Evolutionary conservation across 345 rosid species (phyloP).

Genomic region (Cardamine chenopodiifolia): DNA sequence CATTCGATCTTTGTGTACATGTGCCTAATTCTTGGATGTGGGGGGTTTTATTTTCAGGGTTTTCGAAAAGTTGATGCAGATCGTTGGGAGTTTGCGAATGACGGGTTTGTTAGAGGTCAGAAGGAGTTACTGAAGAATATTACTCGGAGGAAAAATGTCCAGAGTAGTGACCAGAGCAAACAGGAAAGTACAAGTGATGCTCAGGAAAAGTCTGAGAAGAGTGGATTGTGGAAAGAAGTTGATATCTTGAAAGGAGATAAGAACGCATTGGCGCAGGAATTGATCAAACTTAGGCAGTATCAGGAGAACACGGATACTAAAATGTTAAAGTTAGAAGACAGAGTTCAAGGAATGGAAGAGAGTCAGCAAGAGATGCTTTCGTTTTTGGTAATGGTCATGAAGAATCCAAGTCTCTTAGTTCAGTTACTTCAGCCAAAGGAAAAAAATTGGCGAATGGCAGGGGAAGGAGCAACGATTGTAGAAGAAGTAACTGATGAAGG

Average conservation of each 20-base stretch:
- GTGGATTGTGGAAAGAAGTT: constrained; percentile 68
- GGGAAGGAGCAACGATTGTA: constrained; percentile 59
- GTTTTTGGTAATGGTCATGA: constrained; percentile 87
- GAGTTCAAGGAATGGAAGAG: constrained; percentile 88
- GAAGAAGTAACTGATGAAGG: constrained; percentile 55
- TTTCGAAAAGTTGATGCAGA: constrained; percentile 85
- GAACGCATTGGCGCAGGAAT: constrained; percentile 65
- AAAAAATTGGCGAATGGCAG: constrained; percentile 66
- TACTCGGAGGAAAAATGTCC: constrained; percentile 67
- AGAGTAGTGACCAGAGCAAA: constrained; percentile 52
- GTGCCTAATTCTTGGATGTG: constrained; percentile 12
- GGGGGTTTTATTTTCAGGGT: constrained; percentile 58
- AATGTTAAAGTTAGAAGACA: constrained; percentile 62
- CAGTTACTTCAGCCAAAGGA: constrained; percentile 84
- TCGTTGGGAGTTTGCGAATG: constrained; percentile 88
- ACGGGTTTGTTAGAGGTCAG: constrained; percentile 73
- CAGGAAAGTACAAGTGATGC: constrained; percentile 39
- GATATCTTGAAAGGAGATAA: constrained; percentile 77
- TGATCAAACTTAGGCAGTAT: constrained; percentile 67
- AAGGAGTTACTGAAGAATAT: constrained; percentile 72
- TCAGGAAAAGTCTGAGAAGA: constrained; percentile 43
- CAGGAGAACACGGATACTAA: constrained; percentile 76
- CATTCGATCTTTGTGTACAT: background rate
- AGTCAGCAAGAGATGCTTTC: constrained; percentile 96
- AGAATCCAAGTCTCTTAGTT: constrained; percentile 73